A percentile compares a stretch with the other conserved stretches of the same genome.
These are phyloP conservation scores for Plasmodium vivax DNA, from an alignment of 169 alveolate genomes.

Conservation along the genomic window DNA sequence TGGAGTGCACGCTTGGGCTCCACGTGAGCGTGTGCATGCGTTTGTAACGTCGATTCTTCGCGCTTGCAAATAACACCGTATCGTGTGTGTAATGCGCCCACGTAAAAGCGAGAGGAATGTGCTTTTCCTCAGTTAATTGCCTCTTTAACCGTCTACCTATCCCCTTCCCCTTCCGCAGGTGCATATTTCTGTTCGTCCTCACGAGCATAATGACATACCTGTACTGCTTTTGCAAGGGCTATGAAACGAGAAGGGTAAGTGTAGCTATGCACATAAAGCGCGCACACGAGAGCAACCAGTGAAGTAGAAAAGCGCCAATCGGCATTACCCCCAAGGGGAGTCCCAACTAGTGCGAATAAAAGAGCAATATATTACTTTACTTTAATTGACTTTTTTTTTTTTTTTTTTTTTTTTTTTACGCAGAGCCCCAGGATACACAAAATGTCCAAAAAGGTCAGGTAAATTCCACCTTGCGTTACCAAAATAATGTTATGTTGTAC, in stretches of 20 bases:
- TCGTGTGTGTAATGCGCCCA: background rate
- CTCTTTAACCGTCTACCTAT: background rate
- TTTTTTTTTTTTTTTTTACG: no score
- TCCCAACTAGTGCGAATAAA: background rate
- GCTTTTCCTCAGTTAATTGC: background rate
- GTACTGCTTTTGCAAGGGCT: slow-evolving; percentile 29
- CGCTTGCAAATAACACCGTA: background rate
- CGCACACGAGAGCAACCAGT: background rate
- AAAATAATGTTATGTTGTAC: background rate
- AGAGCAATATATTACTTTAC: background rate
- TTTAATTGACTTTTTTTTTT: no score
- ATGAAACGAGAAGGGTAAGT: slow-evolving; percentile 1
- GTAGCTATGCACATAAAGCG: background rate
- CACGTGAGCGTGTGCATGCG: background rate
- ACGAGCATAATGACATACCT: slow-evolving; percentile 15
- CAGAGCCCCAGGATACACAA: background rate
- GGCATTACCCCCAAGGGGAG: background rate
- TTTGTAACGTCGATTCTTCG: background rate
- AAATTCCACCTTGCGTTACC: background rate
- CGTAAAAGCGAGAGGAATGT: background rate
- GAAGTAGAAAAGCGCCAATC: background rate
- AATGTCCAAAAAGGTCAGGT: background rate
- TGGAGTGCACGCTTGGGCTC: background rate
- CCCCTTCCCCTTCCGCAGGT: background rate
- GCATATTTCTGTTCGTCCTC: slow-evolving; percentile 13